Evolutionary conservation across 495 filamentous ascomycete genomes (phyloP), one percentile per base, ranked within the genome.

Genomic region (Rhypophila decipiens): DNA sequence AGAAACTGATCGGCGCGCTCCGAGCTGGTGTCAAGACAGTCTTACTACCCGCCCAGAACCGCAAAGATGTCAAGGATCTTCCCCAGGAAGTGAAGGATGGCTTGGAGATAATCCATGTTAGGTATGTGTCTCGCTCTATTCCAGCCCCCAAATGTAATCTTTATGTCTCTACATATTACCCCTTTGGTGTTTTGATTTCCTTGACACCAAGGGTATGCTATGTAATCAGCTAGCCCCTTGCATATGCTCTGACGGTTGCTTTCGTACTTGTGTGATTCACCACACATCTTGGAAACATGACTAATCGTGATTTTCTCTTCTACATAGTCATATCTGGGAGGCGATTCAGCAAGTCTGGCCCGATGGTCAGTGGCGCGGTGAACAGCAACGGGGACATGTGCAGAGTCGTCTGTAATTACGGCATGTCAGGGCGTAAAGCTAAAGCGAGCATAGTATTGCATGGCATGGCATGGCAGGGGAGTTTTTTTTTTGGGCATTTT

Each of bases 11-110:
- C 60, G 93, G 93, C 11, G 94, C 93, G 22, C 68, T 90, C 53
- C 82, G 90, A 50, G 94, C 93, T 17, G 93, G 93, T 20, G 93
- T 99, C 42, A 94, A 93, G 74, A 93, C 86, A 33, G 93, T 97
- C 24, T 69, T 99, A 45, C 72, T 99, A 24, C 93, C 93, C 24
- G 77, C 84, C 34, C 80, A 84, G 51, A 99, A 99, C 63, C 78
- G 84, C 53, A 96, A 96, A 69, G 94, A 99, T 61, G 85, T 87
- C 50, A 88, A 86, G 69, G 91, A 97, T 60, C 73, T 97, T 19
- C 93, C 94, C 3, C 73, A 84, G 59, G 93, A 99, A 68, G 93
- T 97, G 20, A 86, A 77, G 65, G 76, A 88, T 51, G 90, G 89
- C 0, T 63, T 99, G 49, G 81, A 90, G 60, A 96, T 99, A 61